Evolutionary conservation across 345 rosid species (phyloP).

Genomic region (Acer yangbiense): DNA sequence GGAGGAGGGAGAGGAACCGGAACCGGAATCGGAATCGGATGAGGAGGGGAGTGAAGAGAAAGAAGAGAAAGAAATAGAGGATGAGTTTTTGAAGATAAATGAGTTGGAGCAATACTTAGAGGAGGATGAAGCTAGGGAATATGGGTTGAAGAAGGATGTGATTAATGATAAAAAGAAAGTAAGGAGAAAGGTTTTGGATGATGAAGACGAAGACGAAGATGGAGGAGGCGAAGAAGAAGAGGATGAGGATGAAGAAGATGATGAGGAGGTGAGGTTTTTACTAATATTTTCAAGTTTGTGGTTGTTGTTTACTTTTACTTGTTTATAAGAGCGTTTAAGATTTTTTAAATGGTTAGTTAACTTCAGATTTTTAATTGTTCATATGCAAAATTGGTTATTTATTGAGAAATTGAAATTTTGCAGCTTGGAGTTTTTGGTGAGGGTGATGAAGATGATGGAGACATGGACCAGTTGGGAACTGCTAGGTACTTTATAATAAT

Average conservation of each 20-base stretch:
- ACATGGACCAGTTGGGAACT: conserved; percentile 34
- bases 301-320: not conserved
- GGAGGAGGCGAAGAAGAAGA: conserved; percentile 35
- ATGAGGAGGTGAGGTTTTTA: conserved; percentile 23
- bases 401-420: not conserved
- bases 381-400: not conserved
- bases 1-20: conserved; percentile 29
- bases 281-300: not conserved
- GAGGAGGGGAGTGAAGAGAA: conserved; percentile 15
- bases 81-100: conserved; percentile 74
- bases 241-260: conserved; percentile 32
- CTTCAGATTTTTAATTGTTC: not conserved
- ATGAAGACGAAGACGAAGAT: conserved; percentile 43
- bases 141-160: conserved; percentile 48
- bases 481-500: conserved; percentile 45
- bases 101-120: conserved; percentile 73
- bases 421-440: conserved; percentile 57
- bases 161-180: conserved; percentile 24
- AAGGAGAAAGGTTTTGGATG: conserved; percentile 28
- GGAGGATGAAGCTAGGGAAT: conserved; percentile 79
- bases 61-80: conserved; percentile 58
- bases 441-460: conserved; percentile 43
- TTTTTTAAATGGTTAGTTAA: not conserved
- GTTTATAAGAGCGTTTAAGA: not conserved
- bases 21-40: conserved; percentile 24